Base-by-base conservation (phyloP, 2,329 filamentous ascomycete species). In the Aspergillus niger region DNA sequence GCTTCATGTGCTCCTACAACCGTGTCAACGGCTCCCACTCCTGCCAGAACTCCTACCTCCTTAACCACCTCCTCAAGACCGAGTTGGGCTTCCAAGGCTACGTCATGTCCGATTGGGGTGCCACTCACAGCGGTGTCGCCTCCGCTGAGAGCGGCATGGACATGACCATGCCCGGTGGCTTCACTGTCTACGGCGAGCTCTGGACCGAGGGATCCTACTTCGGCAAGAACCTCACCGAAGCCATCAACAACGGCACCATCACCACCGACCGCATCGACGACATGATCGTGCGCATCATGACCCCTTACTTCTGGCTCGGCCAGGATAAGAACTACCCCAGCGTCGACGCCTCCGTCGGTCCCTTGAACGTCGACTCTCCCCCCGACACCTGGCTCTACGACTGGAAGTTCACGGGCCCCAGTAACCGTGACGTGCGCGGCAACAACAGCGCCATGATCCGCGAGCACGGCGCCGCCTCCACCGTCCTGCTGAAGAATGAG, bases 401-500 rank as follows among this genome's bases (percentile, higher is more conserved):
- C 24, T 67, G 58, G 32, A 58, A 63, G 7, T 61, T 67, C 48
- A 64, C 62, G 3, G 58, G 62, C 11, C 36, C 58, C 36, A 58
- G 54, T 28, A 68, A 59, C 58, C 65, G 62, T 38, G 67, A 96
- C 70, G 92, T 95, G 8, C 89, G 87, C 47, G 83, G 76, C 28
- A 82, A 92, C 55, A 91, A 96, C 71, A 86, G 78, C 43, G 72
- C 77, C 15, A 79, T 91, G 56, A 93, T 96, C 64, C 87, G 92
- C 22, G 84, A 90, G 64, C 84, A 89, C 50, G 91, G 85, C 15
- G 89, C 90, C 59, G 89, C 89, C 74, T 90, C 89, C 2, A 92
- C 90, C 0, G 91, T 97, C 3, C 79, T 97, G 8, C 81, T 83
- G 17, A 83, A 83, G 74, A 86, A 86, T 57, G 68, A 69, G 5